A percentile compares a stretch with the other conserved stretches of the same genome.
Evolutionary conservation across 2,329 filamentous ascomycete genomes (phyloP).

Genomic region (Sporothrix brasiliensis): DNA sequence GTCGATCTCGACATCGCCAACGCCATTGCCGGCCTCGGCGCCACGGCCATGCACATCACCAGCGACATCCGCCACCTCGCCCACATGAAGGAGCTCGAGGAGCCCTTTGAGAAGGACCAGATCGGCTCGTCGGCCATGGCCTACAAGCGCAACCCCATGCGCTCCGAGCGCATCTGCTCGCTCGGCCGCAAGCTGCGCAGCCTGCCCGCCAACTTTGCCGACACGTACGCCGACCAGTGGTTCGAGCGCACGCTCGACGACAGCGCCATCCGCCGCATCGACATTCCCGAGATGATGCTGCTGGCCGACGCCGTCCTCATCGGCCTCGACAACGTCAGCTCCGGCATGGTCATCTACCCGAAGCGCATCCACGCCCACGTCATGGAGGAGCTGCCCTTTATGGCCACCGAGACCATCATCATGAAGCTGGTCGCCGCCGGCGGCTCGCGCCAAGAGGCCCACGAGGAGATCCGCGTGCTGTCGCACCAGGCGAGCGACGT

Average conservation of each 20-base stretch:
- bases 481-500: constrained; percentile 73
- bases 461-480: constrained; percentile 84
- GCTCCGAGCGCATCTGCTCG: constrained; percentile 52
- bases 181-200: constrained; percentile 47
- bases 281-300: constrained; percentile 68
- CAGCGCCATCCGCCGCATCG: constrained; percentile 67
- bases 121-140: constrained; percentile 67
- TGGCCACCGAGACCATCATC: constrained; percentile 57
- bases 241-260: constrained; percentile 80
- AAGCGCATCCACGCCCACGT: constrained; percentile 68
- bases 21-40: constrained; percentile 75
- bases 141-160: constrained; percentile 58
- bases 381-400: constrained; percentile 77
- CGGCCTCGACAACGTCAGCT: constrained; percentile 62
- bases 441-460: constrained; percentile 74
- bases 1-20: constrained; percentile 81
- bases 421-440: constrained; percentile 76
- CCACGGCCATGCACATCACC: constrained; percentile 75
- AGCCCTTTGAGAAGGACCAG: constrained; percentile 79
- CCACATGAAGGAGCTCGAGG: constrained; percentile 76
- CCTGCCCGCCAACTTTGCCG: constrained; percentile 53
- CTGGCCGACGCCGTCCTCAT: constrained; percentile 69
- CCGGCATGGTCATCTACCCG: constrained; percentile 75
- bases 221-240: constrained; percentile 72
- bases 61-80: constrained; percentile 59